Evolutionary conservation across 345 rosid species (phyloP).

Genomic region (Carallia pectinifolia): DNA sequence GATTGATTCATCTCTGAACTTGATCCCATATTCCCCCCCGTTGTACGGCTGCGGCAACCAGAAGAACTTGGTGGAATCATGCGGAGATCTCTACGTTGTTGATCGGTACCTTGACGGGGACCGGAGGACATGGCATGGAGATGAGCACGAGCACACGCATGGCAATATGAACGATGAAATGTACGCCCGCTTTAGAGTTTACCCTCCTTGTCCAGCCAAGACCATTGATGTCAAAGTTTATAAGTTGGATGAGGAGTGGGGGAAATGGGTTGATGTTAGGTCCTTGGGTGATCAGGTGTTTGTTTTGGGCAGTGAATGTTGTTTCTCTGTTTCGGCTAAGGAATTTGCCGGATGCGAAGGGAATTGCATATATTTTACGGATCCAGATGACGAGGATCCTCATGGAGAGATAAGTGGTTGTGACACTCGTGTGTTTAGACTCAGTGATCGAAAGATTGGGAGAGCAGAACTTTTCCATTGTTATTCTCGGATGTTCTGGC

Average conservation of each 20-base stretch:
- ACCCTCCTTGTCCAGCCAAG: neutral
- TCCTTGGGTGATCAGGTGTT: slow-evolving; percentile 25
- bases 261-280: slow-evolving; percentile 21
- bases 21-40: slow-evolving; percentile 24
- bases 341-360: slow-evolving; percentile 16
- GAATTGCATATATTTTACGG: slow-evolving; percentile 20
- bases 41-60: slow-evolving; percentile 19
- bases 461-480: neutral
- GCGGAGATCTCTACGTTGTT: slow-evolving; percentile 29
- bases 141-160: neutral
- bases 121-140: neutral
- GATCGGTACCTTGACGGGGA: slow-evolving; percentile 24
- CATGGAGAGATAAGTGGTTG: neutral
- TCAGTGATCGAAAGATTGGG: slow-evolving; percentile 5
- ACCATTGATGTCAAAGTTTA: slow-evolving; percentile 17
- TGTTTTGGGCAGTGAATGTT: slow-evolving; percentile 16
- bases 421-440: slow-evolving; percentile 11
- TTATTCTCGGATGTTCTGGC: neutral
- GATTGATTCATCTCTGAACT: slow-evolving; percentile 21
- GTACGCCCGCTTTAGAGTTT: neutral
- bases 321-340: slow-evolving; percentile 4
- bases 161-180: neutral
- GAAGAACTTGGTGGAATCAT: slow-evolving; percentile 24
- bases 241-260: slow-evolving; percentile 30
- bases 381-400: neutral